Evolutionary conservation across 2,329 filamentous ascomycete genomes (phyloP).

Genomic region (Colletotrichum neosansevieriae): DNA sequence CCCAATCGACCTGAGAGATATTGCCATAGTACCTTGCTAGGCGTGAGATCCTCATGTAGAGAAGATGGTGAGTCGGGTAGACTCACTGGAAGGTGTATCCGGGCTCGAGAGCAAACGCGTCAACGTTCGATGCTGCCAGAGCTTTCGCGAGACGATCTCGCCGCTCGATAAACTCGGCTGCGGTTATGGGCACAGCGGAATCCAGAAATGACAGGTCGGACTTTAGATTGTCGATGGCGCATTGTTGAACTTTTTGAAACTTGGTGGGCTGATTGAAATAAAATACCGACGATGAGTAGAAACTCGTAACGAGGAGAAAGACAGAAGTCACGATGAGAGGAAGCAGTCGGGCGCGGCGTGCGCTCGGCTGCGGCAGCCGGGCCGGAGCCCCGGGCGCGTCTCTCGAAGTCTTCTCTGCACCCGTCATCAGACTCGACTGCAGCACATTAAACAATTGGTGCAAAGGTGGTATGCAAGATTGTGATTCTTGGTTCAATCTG

Average conservation of each 20-base stretch:
- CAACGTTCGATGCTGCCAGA: constrained; percentile 61
- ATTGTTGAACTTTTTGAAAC: constrained; percentile 50
- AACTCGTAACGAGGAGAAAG: constrained; percentile 5
- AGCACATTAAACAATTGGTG: not conserved
- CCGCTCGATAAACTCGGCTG: constrained; percentile 66
- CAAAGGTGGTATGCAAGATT: not conserved
- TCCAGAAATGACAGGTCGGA: constrained; percentile 64
- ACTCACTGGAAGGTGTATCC: constrained; percentile 71
- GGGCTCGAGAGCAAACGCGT: constrained; percentile 73
- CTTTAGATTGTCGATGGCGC: constrained; percentile 65
- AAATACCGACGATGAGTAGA: not conserved
- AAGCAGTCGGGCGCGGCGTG: not conserved
- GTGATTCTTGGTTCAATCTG: not conserved
- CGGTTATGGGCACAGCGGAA: constrained; percentile 58
- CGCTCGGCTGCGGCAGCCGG: not conserved
- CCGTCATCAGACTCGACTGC: not conserved
- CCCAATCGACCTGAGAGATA: constrained; percentile 71
- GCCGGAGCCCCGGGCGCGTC: not conserved
- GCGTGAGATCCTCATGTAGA: not conserved
- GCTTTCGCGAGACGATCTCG: constrained; percentile 68
- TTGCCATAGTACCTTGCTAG: constrained; percentile 66
- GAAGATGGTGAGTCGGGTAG: no score
- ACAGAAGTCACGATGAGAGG: constrained; percentile 9
- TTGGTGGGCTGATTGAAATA: not conserved
- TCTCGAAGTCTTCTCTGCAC: not conserved